Base-by-base conservation (phyloP, 192 early-diverging fungal species). In the Coemansia sp. region DNA sequence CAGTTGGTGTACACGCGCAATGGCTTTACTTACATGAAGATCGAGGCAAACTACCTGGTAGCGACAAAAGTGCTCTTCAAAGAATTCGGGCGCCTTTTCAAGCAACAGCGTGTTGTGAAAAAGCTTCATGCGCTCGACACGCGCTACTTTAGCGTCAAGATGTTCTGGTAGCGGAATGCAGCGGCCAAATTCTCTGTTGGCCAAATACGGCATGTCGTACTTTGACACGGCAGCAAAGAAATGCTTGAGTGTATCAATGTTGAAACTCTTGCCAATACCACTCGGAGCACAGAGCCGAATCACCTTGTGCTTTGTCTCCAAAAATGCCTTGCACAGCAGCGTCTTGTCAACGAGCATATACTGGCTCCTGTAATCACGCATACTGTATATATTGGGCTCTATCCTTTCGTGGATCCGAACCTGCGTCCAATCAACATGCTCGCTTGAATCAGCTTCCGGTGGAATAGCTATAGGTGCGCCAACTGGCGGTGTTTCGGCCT, bases 241-340 rank as follows among this genome's bases (percentile, higher is more conserved):
- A n/a, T 56, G 22, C 5, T 51, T 25, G 21, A 63, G 21, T 7
- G 42, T 42, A 26, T 51, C 22, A 8, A 44, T 12, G 15, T 63
- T 63, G 51, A 42, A 23, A 2, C 23, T 1, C 36, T 52, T 54
- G 51, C 61, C 61, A 8, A 53, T 46, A 4, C 61, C 15, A 9
- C 22, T 11, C n/a, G 61, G 51, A 9, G 46, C 54, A 48, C 40
- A 65, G 14, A 65, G 23, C 22, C 52, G 28, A 34, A 57, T 26
- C 11, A 21, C 44, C 42, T 42, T 9, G 22, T 42, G 36, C 23
- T 54, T n/a, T n/a, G 37, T 8, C 9, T 63, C 61, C 20, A 63
- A 20, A 14, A 63, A 40, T 12, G 51, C 61, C 51, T 54, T 63
- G 51, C 61, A 63, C 26, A 63, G 31, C 17, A 63, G 34, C 17